Percentiles rank a stretch among this genome's conserved stretches.
Conservation (phyloP, 2,329 filamentous ascomycete species). For the Seiridium cupressi region DNA sequence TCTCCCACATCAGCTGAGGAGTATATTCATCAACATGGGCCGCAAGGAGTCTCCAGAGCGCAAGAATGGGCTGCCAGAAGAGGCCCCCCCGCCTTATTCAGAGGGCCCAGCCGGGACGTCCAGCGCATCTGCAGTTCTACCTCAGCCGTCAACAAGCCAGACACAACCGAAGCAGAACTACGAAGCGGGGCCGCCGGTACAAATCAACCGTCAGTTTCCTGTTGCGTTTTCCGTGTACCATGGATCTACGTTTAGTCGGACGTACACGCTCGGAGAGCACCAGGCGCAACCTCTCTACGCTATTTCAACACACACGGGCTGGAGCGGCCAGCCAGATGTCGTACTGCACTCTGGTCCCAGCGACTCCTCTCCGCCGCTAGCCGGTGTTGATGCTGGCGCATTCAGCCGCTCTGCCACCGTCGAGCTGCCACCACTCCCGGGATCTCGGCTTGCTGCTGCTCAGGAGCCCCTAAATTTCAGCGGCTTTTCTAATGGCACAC, state of each 20-base stretch:
- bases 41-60: neutral
- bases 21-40: neutral
- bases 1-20: too few relatives aligned
- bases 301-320: conserved; percentile 14
- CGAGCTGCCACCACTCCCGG: conserved; percentile 2
- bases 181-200: neutral
- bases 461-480: neutral
- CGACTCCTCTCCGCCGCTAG: conserved; percentile 15
- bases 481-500: conserved; percentile 1
- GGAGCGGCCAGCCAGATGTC: conserved; percentile 15
- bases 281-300: conserved; percentile 16
- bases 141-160: neutral
- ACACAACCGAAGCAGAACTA: neutral
- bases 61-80: neutral
- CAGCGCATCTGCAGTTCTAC: neutral
- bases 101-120: neutral
- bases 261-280: conserved; percentile 18
- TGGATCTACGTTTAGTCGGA: neutral
- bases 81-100: conserved; percentile 1
- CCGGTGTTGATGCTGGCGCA: conserved; percentile 5
- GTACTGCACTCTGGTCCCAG: conserved; percentile 15
- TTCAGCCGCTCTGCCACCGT: neutral
- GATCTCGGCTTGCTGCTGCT: neutral
- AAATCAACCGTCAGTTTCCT: conserved; percentile 3
- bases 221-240: neutral